Evolutionary conservation across 495 filamentous ascomycete genomes (phyloP).

Genomic region (Lentithecium fluviatile): DNA sequence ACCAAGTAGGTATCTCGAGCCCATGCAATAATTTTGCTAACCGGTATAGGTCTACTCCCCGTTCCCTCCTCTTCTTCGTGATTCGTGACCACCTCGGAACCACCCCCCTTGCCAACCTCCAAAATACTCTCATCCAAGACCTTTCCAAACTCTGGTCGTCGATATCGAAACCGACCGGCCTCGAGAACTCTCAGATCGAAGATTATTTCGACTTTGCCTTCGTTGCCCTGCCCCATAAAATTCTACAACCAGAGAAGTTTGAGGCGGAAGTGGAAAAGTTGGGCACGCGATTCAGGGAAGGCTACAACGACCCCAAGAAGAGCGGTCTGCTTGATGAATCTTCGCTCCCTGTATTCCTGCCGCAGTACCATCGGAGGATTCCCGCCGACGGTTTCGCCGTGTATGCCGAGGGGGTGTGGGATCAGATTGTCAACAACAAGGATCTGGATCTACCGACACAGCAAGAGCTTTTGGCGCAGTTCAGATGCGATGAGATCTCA

Average conservation of each 20-base stretch:
- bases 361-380: constrained; percentile 93
- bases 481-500: constrained; percentile 94
- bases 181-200: constrained; percentile 84
- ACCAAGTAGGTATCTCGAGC: constrained; percentile 63
- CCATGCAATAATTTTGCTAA: constrained; percentile 14
- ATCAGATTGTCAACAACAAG: constrained; percentile 98
- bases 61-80: constrained; percentile 95
- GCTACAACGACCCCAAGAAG: constrained; percentile 62
- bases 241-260: constrained; percentile 93
- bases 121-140: constrained; percentile 86
- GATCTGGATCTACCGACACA: constrained; percentile 95
- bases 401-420: constrained; percentile 93
- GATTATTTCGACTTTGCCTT: constrained; percentile 99
- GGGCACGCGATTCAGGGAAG: constrained; percentile 75
- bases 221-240: constrained; percentile 91
- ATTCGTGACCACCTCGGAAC: constrained; percentile 93
- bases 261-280: constrained; percentile 74
- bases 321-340: constrained; percentile 60
- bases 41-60: constrained; percentile 68
- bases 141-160: constrained; percentile 87
- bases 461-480: constrained; percentile 94
- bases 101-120: constrained; percentile 83
- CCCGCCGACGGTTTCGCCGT: constrained; percentile 92
- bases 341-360: constrained; percentile 73
- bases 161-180: constrained; percentile 82